Evolutionary conservation across 2,329 filamentous ascomycete species (phyloP).

Genomic region (Cladosporium oxysporum): DNA sequence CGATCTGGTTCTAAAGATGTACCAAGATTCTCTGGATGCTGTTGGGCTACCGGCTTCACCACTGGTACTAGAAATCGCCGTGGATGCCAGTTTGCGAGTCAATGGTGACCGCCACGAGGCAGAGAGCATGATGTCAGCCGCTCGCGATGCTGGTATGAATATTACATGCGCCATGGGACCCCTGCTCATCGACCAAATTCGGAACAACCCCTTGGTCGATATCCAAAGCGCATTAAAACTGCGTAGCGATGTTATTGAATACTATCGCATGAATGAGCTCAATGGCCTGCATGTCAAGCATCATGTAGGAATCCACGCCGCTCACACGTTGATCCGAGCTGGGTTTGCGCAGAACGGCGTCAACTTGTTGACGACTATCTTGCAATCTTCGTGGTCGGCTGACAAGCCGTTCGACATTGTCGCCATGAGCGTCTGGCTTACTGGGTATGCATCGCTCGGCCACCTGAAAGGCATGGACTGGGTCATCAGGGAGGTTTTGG

Average conservation of each 20-base stretch:
- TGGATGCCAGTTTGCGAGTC: constrained; percentile 33
- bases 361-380: constrained; percentile 33
- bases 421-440: constrained; percentile 36
- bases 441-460: constrained; percentile 30
- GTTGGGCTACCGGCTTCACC: constrained; percentile 31
- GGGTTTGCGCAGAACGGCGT: constrained; percentile 30
- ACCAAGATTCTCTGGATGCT: constrained; percentile 25
- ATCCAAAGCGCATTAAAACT: constrained; percentile 25
- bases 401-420: constrained; percentile 32
- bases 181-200: constrained; percentile 34
- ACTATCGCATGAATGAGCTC: constrained; percentile 36
- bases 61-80: constrained; percentile 32
- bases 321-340: constrained; percentile 33
- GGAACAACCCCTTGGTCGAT: constrained; percentile 14
- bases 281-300: constrained; percentile 32
- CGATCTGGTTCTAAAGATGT: constrained; percentile 30
- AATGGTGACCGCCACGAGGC: constrained; percentile 25
- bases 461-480: constrained; percentile 31
- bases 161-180: constrained; percentile 30
- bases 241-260: constrained; percentile 28
- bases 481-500: constrained; percentile 33
- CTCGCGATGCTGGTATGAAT: constrained; percentile 35
- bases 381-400: constrained; percentile 27
- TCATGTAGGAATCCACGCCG: constrained; percentile 34
- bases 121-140: constrained; percentile 29